phyloP scores from a whole-genome alignment of 1,284 basidiomycete genomes.

The Cerioporus squamosus region DNA sequence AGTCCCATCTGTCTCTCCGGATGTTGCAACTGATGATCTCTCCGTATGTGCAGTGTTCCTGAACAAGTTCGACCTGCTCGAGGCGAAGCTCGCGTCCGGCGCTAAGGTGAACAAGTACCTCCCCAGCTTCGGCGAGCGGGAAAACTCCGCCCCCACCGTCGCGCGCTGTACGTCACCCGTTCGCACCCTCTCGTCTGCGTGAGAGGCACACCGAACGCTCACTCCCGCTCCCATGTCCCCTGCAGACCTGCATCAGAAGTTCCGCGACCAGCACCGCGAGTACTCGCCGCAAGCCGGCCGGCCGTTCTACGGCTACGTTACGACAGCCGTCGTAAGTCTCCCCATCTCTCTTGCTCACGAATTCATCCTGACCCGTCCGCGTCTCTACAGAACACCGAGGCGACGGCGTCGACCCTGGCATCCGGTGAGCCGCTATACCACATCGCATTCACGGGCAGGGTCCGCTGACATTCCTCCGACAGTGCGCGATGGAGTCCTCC shows the following conservation, averaged over 20 bases:
- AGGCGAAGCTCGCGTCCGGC: slow-evolving; percentile 40
- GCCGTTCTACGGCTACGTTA: slow-evolving; percentile 60
- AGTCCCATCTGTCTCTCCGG: background rate
- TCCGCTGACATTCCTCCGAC: background rate
- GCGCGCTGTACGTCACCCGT: slow-evolving; percentile 57
- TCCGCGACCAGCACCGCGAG: slow-evolving; percentile 57
- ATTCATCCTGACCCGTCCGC: background rate
- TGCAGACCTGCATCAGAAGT: slow-evolving; percentile 67
- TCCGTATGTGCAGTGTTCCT: slow-evolving; percentile 49
- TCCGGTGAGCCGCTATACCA: slow-evolving; percentile 35
- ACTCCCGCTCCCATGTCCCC: background rate
- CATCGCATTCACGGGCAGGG: no score
- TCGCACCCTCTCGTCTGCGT: background rate
- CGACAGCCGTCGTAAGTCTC: slow-evolving; percentile 60
- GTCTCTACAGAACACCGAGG: slow-evolving; percentile 36
- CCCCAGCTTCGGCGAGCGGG: slow-evolving; percentile 63
- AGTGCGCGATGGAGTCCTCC: slow-evolving; percentile 63
- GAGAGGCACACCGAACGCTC: background rate
- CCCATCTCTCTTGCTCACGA: background rate
- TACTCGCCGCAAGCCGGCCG: slow-evolving; percentile 48
- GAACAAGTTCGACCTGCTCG: slow-evolving; percentile 66
- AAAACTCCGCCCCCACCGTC: slow-evolving; percentile 58
- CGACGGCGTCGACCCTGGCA: slow-evolving; percentile 43
- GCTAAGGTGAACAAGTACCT: slow-evolving; percentile 38
- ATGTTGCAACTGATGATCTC: background rate